Evolutionary conservation across 2,329 filamentous ascomycete genomes (phyloP).

Genomic region (Nigrospora oryzae): DNA sequence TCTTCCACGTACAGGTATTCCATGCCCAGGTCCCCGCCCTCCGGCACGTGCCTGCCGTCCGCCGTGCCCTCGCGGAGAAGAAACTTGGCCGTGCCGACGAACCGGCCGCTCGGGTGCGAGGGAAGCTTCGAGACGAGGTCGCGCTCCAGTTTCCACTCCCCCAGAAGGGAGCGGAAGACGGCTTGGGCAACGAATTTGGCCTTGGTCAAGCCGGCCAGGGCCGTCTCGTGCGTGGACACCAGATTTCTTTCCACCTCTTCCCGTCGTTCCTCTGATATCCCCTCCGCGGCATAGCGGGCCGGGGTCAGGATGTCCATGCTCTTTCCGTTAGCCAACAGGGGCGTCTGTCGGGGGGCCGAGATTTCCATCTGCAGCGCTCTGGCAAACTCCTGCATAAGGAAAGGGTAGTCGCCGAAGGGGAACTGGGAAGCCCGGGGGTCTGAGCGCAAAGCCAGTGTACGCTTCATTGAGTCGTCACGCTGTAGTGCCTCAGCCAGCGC

Average conservation of each 20-base stretch:
- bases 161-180: conserved; percentile 63
- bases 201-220: conserved; percentile 30
- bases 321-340: conserved; percentile 29
- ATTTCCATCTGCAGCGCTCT: conserved; percentile 45
- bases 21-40: conserved; percentile 26
- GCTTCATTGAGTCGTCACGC: conserved; percentile 33
- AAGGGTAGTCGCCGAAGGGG: conserved; percentile 76
- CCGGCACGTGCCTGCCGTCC: conserved; percentile 30
- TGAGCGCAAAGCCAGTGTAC: conserved; percentile 40
- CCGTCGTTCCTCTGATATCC: conserved; percentile 25
- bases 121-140: conserved; percentile 44
- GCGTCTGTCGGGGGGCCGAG: conserved; percentile 23
- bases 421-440: conserved; percentile 57
- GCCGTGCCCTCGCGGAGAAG: conserved; percentile 50
- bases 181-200: conserved; percentile 52
- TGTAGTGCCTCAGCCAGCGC: conserved; percentile 30
- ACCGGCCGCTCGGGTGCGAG: conserved; percentile 54
- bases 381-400: conserved; percentile 64
- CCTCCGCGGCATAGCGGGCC: conserved; percentile 38
- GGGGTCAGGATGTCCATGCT: conserved; percentile 48
- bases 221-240: conserved; percentile 33
- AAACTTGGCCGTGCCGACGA: conserved; percentile 58
- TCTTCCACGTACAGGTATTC: conserved; percentile 66
- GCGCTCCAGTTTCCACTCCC: conserved; percentile 57
- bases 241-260: conserved; percentile 33